A percentile compares a stretch with the other conserved stretches of the same genome.
Evolutionary conservation across 208 protist species (phyloP).

Genomic region (Acanthamoeba rhysodes): DNA sequence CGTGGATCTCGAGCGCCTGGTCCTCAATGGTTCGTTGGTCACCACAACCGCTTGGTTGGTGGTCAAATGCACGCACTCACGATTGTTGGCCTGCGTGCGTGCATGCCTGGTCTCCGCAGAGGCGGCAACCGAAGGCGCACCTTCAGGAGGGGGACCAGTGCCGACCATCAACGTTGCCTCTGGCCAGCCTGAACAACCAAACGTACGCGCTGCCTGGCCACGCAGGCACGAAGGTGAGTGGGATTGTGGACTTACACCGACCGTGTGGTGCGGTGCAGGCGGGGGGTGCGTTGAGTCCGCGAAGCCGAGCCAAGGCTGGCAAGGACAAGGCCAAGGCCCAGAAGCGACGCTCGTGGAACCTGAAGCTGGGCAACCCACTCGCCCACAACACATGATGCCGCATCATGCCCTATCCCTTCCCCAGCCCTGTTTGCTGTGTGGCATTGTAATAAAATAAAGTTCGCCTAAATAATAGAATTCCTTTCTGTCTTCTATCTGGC

Average conservation of each 20-base stretch:
- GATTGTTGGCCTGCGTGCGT: neutral
- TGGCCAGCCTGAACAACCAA: too few species aligned
- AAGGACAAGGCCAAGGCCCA: constrained; percentile 15
- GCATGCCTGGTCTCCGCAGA: neutral
- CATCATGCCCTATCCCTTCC: neutral
- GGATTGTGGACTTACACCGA: too few species aligned
- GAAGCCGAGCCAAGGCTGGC: neutral
- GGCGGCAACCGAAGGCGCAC: neutral
- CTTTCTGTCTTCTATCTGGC: too few species aligned
- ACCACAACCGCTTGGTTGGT: neutral
- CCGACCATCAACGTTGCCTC: neutral
- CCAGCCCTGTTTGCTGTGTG: neutral
- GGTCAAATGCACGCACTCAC: neutral
- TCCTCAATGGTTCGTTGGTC: constrained; percentile 15
- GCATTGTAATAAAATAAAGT: too few species aligned
- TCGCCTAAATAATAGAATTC: too few species aligned
- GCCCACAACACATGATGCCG: neutral
- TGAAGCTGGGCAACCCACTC: constrained; percentile 9
- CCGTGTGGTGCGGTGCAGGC: neutral
- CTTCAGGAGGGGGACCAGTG: neutral
- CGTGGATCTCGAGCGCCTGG: constrained; percentile 21
- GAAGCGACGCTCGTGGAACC: constrained; percentile 43
- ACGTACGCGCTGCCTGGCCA: too few species aligned
- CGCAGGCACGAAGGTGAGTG: too few species aligned
- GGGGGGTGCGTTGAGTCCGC: neutral